These are phyloP conservation scores for Entomortierella beljakovae DNA, from an alignment of 192 early-diverging fungal genomes.

Conservation along the genomic window DNA sequence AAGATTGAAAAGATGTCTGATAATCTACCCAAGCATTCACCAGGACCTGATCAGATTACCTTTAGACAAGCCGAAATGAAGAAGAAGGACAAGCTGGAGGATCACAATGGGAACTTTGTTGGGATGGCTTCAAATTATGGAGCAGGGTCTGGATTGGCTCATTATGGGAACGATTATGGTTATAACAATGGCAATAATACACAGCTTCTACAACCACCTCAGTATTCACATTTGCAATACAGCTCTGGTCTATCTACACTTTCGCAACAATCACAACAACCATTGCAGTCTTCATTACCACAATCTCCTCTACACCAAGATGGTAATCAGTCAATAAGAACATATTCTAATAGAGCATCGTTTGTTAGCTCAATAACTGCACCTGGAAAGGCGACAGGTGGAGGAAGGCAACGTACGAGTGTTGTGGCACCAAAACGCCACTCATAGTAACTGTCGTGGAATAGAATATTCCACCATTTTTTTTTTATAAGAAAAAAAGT, in stretches of 20 bases:
- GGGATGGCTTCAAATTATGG: slow-evolving; percentile 40
- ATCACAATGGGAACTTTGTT: slow-evolving; percentile 29
- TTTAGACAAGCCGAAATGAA: slow-evolving; percentile 52
- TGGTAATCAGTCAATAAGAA: not conserved
- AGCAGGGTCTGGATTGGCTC: slow-evolving; percentile 20
- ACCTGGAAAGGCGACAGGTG: slow-evolving; percentile 8
- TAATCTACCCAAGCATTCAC: slow-evolving; percentile 47
- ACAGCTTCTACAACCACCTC: slow-evolving; percentile 17
- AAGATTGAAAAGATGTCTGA: slow-evolving; percentile 56
- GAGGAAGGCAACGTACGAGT: slow-evolving; percentile 50
- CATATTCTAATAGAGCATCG: slow-evolving; percentile 30
- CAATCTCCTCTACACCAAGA: slow-evolving; percentile 6
- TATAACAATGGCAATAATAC: slow-evolving; percentile 33
- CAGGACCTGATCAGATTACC: slow-evolving; percentile 33
- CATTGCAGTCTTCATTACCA: not conserved
- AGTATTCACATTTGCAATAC: not conserved
- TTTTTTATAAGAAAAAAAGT: not conserved
- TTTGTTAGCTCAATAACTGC: slow-evolving; percentile 48
- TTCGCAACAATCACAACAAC: slow-evolving; percentile 14
- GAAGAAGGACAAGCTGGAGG: slow-evolving; percentile 52
- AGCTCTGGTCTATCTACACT: not conserved
- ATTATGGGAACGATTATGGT: slow-evolving; percentile 25
- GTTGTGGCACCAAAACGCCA: slow-evolving; percentile 38
- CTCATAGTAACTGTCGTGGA: not conserved
- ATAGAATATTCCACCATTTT: not conserved